These are phyloP conservation scores for Pyrenophora tritici-repentis DNA, from an alignment of 2,329 filamentous ascomycete genomes.

Conservation along the genomic window DNA sequence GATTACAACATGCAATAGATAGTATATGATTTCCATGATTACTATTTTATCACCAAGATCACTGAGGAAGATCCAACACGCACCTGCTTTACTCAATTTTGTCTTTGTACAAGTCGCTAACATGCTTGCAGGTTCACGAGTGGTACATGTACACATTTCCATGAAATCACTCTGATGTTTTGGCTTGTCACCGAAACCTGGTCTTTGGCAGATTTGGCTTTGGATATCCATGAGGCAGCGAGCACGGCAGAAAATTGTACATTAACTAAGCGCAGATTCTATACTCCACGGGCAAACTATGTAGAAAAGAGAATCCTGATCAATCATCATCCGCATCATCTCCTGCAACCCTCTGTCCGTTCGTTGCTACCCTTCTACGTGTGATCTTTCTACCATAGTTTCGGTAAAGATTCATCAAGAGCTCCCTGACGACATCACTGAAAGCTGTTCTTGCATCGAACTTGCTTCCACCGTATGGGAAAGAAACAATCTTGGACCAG, in stretches of 20 bases:
- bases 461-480: slow-evolving; percentile 42
- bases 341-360: slow-evolving; percentile 3
- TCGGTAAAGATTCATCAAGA: slow-evolving; percentile 38
- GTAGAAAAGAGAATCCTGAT: background rate
- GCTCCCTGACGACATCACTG: slow-evolving; percentile 30
- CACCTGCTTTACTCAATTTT: slow-evolving; percentile 16
- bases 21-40: slow-evolving; percentile 68
- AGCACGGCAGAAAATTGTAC: no score
- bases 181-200: no score
- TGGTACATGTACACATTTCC: no score
- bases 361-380: slow-evolving; percentile 11
- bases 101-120: slow-evolving; percentile 22
- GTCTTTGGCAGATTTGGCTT: no score
- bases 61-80: slow-evolving; percentile 57
- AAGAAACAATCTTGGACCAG: slow-evolving; percentile 37
- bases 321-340: background rate
- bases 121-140: slow-evolving; percentile 21
- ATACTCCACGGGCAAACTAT: background rate
- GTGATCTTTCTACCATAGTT: slow-evolving; percentile 44
- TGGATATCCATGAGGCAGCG: no score
- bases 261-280: no score
- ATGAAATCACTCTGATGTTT: no score
- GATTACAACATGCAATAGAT: slow-evolving; percentile 72
- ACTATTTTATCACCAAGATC: slow-evolving; percentile 68
- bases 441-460: slow-evolving; percentile 39